Evolutionary conservation across 768 basidiomycete genomes (phyloP).

Genomic region (Rhizopogon vinicolor): DNA sequence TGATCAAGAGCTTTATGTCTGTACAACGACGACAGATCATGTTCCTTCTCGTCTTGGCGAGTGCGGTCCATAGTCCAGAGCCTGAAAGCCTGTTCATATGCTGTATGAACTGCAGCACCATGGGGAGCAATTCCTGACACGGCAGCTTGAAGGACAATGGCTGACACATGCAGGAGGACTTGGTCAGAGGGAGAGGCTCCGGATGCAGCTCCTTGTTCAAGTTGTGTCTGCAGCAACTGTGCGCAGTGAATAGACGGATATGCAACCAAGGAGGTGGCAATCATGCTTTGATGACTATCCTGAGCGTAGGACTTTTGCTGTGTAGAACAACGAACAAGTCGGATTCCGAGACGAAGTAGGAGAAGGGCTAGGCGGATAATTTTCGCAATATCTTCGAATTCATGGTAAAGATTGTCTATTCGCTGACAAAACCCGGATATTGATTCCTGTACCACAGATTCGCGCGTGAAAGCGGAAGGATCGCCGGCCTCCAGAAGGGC

Average conservation of each 20-base stretch:
- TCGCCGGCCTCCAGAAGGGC: conserved; percentile 31
- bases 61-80: conserved; percentile 83
- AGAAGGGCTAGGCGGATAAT: conserved; percentile 66
- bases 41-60: conserved; percentile 58
- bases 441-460: conserved; percentile 74
- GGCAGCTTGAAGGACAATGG: conserved; percentile 29
- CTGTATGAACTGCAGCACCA: conserved; percentile 31
- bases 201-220: conserved; percentile 18
- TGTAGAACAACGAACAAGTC: conserved; percentile 36
- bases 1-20: conserved; percentile 53
- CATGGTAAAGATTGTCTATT: conserved; percentile 59
- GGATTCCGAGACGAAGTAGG: conserved; percentile 69
- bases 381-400: conserved; percentile 64
- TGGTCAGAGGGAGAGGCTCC: conserved; percentile 33
- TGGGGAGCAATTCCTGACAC: neutral
- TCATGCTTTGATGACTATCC: conserved; percentile 14
- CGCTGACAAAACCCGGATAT: conserved; percentile 75
- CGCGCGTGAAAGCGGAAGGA: conserved; percentile 42
- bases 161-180: conserved; percentile 45
- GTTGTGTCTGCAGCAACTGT: conserved; percentile 26
- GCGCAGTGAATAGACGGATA: conserved; percentile 54
- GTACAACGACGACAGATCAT: conserved; percentile 73
- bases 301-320: conserved; percentile 7
- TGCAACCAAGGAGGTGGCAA: conserved; percentile 35
- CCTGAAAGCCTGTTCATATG: conserved; percentile 68